Percentiles rank a stretch among this genome's conserved stretches.
Conservation (phyloP, 441 rosid species). For the Adansonia grandidieri region DNA sequence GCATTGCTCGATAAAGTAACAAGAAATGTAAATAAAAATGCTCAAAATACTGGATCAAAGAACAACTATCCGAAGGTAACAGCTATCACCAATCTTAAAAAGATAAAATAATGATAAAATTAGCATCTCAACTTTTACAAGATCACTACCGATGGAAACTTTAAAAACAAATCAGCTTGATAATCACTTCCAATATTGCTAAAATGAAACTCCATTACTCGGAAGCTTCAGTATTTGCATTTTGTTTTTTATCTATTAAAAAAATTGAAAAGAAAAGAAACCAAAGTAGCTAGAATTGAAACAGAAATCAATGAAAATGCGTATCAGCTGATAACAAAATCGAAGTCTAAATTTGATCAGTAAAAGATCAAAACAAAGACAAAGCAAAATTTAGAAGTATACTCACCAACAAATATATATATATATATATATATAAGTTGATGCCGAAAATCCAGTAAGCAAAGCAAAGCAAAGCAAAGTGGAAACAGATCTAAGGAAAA, state of each 20-base stretch:
- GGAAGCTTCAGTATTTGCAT: neutral
- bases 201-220: neutral
- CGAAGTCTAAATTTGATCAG: neutral
- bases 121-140: neutral
- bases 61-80: neutral
- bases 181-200: neutral
- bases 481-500: conserved; percentile 21
- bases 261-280: neutral
- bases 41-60: too few species aligned
- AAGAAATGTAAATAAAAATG: neutral
- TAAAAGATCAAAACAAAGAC: neutral
- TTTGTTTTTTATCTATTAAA: neutral
- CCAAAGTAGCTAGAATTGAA: too few species aligned
- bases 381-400: neutral
- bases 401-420: conserved; percentile 27
- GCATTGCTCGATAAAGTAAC: neutral
- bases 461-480: neutral
- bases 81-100: neutral
- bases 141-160: neutral
- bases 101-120: neutral
- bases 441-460: conserved; percentile 12
- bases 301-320: neutral
- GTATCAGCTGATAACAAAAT: neutral
- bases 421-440: neutral
- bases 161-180: neutral